Evolutionary conservation across 805 yeast genomes (phyloP), one percentile per base, ranked within the genome.

Genomic region (Suhomyces sp.): DNA sequence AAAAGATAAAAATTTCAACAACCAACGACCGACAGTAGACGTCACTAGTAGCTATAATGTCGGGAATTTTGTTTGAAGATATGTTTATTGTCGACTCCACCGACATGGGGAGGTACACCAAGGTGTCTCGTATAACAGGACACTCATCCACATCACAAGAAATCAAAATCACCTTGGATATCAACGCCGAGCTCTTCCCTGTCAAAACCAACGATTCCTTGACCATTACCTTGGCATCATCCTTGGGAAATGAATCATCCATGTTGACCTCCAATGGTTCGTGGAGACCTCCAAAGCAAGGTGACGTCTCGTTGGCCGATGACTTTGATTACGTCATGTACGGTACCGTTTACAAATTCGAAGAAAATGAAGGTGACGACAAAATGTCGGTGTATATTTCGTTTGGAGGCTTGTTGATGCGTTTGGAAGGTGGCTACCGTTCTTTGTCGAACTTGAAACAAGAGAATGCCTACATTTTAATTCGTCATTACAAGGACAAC

Each of bases 241-340:
- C 91, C 2, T 76, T 93, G 52, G 79, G 80, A 33, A 75, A 76
- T 45, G 80, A 80, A 35, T 60, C 72, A 4, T 67, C 65, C 56
- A 74, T 54, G 77, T 75, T 63, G 66, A 78, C 68, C 12, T 71
- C 79, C 24, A 77, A 83, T 58, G 86, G 87, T 17, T 81, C 87
- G 22, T 87, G 93, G 92, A 80, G 91, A 67, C 90, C 89, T 7
- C 96, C 97, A 44, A 87, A 81, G 69, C 80, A 87, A 10, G 88
- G 86, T 53, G 97, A 91, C 60, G 82, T 86, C 64, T 82, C 96
- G 5, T 78, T 93, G 62, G 97, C 97, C 59, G 97, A 93, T 68
- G 98, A 94, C 66, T 93, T 91, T 75, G 98, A 93, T 69, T 94
- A 94, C 63, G 98, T 94, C 58, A 93, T 94, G 98, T 85, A 92